phyloP scores from a whole-genome alignment of 306 rosid genomes.

The Cicer pinnatifidum region DNA sequence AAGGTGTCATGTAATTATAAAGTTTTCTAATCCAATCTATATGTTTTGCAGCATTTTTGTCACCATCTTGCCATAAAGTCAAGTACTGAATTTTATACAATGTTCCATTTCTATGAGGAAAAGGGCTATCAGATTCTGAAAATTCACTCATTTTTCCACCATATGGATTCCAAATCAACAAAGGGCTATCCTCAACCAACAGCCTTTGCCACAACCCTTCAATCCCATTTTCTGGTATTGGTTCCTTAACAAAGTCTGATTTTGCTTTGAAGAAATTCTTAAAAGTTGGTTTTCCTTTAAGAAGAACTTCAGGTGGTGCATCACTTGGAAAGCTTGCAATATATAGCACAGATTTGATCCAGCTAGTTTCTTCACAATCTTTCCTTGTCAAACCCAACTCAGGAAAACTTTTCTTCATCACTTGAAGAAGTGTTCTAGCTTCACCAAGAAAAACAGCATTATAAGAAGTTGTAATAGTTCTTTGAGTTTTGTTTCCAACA shows the following conservation, averaged over 20 bases:
- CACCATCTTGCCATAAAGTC: conserved; percentile 41
- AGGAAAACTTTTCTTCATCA: conserved; percentile 56
- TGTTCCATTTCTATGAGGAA: conserved; percentile 69
- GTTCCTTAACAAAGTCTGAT: conserved; percentile 63
- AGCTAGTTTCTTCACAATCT: conserved; percentile 60
- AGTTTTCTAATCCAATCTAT: conserved; percentile 55
- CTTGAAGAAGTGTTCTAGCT: conserved; percentile 41
- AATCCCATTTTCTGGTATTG: conserved; percentile 53
- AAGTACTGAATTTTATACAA: conserved; percentile 57
- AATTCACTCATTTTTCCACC: conserved; percentile 67
- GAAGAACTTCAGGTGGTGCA: conserved; percentile 51
- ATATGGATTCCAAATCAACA: conserved; percentile 62
- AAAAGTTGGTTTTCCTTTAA: conserved; percentile 45
- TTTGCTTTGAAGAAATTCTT: conserved; percentile 65
- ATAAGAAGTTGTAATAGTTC: conserved; percentile 42
- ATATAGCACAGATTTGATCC: conserved; percentile 68
- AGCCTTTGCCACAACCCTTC: conserved; percentile 62
- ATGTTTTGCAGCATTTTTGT: conserved; percentile 43
- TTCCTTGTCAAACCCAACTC: conserved; percentile 58
- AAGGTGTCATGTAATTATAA: conserved; percentile 53
- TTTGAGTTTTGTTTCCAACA: conserved; percentile 41
- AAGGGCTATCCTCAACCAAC: conserved; percentile 45
- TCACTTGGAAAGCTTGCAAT: conserved; percentile 47
- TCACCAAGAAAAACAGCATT: conserved; percentile 63
- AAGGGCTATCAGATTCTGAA: conserved; percentile 57